phyloP scores from a whole-genome alignment of 2,329 filamentous ascomycete species.

The Trichoderma breve region DNA sequence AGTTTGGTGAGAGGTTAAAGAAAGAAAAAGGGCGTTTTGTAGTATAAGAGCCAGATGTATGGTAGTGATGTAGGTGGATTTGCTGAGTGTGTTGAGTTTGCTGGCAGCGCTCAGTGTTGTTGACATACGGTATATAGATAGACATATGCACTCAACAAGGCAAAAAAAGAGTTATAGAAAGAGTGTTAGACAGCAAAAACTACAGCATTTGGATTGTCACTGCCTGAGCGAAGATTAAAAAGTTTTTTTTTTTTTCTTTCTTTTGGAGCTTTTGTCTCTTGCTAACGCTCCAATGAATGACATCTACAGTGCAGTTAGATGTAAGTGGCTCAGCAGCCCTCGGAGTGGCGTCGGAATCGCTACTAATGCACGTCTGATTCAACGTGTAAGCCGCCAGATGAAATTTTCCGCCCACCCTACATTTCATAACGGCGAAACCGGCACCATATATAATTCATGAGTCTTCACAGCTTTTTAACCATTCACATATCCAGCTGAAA shows the following conservation, averaged over 20 bases:
- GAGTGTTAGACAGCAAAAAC: neutral
- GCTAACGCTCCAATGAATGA: neutral
- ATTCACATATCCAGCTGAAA: neutral
- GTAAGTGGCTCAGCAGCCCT: constrained; percentile 9
- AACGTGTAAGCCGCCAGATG: neutral
- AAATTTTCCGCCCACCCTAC: constrained; percentile 15
- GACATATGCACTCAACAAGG: neutral
- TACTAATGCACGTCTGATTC: neutral
- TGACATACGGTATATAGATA: neutral
- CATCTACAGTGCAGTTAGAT: neutral
- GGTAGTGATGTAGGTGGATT: neutral
- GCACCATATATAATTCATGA: neutral
- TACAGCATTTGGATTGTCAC: neutral
- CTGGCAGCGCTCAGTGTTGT: neutral
- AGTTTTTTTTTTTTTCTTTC: neutral
- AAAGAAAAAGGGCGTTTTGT: neutral
- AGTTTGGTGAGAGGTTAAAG: constrained; percentile 54
- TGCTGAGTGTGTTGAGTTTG: neutral
- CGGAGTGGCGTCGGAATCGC: constrained; percentile 15
- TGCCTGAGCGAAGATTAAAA: neutral
- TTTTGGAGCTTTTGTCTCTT: neutral
- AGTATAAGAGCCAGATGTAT: neutral
- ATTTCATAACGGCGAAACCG: constrained; percentile 6
- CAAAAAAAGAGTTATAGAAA: neutral
- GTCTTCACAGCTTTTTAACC: neutral